phyloP scores from a whole-genome alignment of 768 basidiomycete species.

The Suillus brevipes region DNA sequence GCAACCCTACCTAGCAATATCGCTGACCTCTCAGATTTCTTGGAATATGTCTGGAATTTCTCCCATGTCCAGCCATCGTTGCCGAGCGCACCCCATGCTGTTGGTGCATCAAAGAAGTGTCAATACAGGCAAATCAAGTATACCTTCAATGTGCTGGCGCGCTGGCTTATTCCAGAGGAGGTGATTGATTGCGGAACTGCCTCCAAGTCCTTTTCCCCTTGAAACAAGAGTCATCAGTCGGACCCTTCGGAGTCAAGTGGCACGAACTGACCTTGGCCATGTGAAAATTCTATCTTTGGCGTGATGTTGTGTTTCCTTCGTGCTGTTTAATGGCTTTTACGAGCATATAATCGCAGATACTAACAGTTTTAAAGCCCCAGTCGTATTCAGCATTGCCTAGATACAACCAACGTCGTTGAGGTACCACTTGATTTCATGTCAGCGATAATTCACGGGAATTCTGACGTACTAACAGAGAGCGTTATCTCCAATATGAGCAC shows the following conservation, averaged over 20 bases:
- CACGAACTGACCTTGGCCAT: background rate
- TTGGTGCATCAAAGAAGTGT: background rate
- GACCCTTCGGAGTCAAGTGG: background rate
- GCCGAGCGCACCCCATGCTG: slow-evolving; percentile 45
- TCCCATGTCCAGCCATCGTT: slow-evolving; percentile 59
- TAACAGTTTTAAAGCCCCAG: background rate
- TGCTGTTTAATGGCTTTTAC: background rate
- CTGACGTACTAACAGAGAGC: background rate
- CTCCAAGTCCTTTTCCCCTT: background rate
- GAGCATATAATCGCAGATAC: background rate
- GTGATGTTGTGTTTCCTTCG: background rate
- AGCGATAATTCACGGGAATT: background rate
- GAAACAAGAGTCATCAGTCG: background rate
- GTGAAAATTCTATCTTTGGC: background rate
- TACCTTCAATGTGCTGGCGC: background rate
- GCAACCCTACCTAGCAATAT: background rate
- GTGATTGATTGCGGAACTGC: background rate
- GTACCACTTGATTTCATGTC: background rate
- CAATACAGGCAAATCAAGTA: background rate
- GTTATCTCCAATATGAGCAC: background rate
- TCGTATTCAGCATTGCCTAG: background rate
- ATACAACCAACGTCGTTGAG: background rate
- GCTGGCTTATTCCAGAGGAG: background rate
- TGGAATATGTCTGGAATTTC: slow-evolving; percentile 39
- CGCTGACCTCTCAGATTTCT: slow-evolving; percentile 39